A percentile compares a stretch with the other conserved stretches of the same genome.
Evolutionary conservation across 2,329 filamentous ascomycete genomes (phyloP).

Genomic region (Fusarium lateritium): DNA sequence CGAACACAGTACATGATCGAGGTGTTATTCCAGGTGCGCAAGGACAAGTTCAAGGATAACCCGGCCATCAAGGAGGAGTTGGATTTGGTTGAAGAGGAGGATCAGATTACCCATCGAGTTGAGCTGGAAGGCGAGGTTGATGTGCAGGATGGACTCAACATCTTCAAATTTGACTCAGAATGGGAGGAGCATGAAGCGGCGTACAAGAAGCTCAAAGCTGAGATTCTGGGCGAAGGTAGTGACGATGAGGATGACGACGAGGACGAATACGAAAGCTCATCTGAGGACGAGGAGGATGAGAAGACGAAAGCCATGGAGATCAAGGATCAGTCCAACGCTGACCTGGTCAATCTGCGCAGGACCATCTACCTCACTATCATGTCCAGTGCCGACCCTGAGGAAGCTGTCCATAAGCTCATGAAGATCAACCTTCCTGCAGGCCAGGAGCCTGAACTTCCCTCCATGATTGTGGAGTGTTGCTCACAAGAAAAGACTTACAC

Average conservation of each 20-base stretch:
- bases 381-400: conserved; percentile 95
- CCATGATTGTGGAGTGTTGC: conserved; percentile 97
- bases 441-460: conserved; percentile 90
- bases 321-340: conserved; percentile 97
- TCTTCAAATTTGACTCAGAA: conserved; percentile 93
- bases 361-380: conserved; percentile 99
- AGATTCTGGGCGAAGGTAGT: conserved; percentile 94
- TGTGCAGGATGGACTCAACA: conserved; percentile 88
- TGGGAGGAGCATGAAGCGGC: conserved; percentile 93
- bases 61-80: conserved; percentile 91
- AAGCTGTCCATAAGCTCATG: conserved; percentile 97
- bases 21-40: conserved; percentile 95
- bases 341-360: conserved; percentile 91
- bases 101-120: conserved; percentile 93
- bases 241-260: conserved; percentile 81
- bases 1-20: conserved; percentile 99
- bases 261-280: conserved; percentile 75
- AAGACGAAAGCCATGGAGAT: conserved; percentile 91
- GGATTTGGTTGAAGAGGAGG: conserved; percentile 96
- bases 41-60: conserved; percentile 97
- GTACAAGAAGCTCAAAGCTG: conserved; percentile 90
- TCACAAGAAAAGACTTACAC: conserved; percentile 97
- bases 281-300: conserved; percentile 79
- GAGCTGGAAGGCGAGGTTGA: conserved; percentile 88
- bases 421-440: conserved; percentile 90